A percentile compares a stretch with the other conserved stretches of the same genome.
These are phyloP conservation scores for Astrothelium macrocarpum DNA, from an alignment of 495 filamentous ascomycete species.

Conservation along the genomic window DNA sequence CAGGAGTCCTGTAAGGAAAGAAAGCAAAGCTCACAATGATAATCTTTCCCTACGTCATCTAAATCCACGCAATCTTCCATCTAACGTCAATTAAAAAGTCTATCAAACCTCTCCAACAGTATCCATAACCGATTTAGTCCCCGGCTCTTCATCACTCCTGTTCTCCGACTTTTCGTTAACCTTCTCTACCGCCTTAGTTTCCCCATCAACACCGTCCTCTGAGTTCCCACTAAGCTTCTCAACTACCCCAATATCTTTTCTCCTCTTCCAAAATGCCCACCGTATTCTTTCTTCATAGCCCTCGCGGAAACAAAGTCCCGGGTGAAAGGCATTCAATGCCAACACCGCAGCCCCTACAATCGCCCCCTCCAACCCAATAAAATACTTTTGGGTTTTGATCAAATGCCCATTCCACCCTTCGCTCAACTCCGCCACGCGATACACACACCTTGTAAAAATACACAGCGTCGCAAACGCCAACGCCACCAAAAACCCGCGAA, in stretches of 20 bases:
- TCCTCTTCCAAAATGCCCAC: neutral
- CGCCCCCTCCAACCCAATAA: slow-evolving; percentile 44
- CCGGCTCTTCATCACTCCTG: neutral
- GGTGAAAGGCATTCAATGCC: slow-evolving; percentile 22
- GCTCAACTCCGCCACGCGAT: slow-evolving; percentile 42
- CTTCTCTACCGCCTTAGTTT: neutral
- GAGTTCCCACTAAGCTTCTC: neutral
- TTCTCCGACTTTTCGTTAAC: neutral
- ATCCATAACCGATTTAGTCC: neutral
- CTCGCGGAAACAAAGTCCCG: slow-evolving; percentile 21
- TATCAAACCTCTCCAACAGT: neutral
- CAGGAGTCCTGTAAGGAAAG: too few relatives aligned
- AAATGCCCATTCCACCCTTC: slow-evolving; percentile 37
- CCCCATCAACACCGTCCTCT: too few relatives aligned
- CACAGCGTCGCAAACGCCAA: slow-evolving; percentile 36
- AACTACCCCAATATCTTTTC: neutral
- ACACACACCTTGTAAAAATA: slow-evolving; percentile 40
- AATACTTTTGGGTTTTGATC: slow-evolving; percentile 38
- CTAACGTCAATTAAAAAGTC: neutral
- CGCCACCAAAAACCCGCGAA: slow-evolving; percentile 40
- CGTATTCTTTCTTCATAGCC: neutral
- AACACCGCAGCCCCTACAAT: slow-evolving; percentile 16
- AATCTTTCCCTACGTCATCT: too few relatives aligned
- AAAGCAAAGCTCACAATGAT: too few relatives aligned
- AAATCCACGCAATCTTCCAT: neutral